Evolutionary conservation across 441 rosid genomes (phyloP), one percentile per base, ranked within the genome.

Genomic region (Erodium trifolium): DNA sequence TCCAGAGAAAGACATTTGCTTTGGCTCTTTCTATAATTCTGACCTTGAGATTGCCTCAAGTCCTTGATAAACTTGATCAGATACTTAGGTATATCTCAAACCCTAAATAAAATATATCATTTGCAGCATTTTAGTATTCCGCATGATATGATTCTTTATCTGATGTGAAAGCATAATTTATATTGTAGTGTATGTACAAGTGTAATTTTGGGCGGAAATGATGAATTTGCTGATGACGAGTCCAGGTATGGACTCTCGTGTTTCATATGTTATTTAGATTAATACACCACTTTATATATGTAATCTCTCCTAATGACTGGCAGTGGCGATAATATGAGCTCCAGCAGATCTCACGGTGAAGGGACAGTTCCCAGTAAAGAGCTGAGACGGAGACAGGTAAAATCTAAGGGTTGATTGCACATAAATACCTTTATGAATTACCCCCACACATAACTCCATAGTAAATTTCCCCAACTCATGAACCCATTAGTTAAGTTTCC

Each of bases 31-130:
- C 99, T 51, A 81, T 92, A 73, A 90, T 89, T 73, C 83, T 95
- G 79, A 88, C 97, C 8, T 77, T 95, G 37, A 81, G 93, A 81
- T 75, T 92, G 87, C 97, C 98, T 80, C 96, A 92, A 84, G 93
- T 90, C 69, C 87, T 92, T 13, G 97, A 95, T 76, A 90, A 83
- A 79, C 93, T 95, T 77, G 98, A 92, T 83, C 96, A 75, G 70
- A 95, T 95, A 78, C 81, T 95, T 23, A 89, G 98, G 99, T 95
- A 77, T 37, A 70, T 3, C 49, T 70, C 73, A 70, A 65, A 59
- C 63, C 55, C 34, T 2, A 2, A 31, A 31, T 31, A 31, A 31
- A 31, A 31, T 23, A 23, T 31, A 31, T 49, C 63, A 1, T 64
- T 3, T 55, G 47, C 67, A 68, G 31, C 19, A 3, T 8, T 13